Percentiles rank a stretch among this genome's conserved stretches.
Conservation (phyloP, 129 eudicot genomes). For the sunflower (Helianthus annuus) region DNA sequence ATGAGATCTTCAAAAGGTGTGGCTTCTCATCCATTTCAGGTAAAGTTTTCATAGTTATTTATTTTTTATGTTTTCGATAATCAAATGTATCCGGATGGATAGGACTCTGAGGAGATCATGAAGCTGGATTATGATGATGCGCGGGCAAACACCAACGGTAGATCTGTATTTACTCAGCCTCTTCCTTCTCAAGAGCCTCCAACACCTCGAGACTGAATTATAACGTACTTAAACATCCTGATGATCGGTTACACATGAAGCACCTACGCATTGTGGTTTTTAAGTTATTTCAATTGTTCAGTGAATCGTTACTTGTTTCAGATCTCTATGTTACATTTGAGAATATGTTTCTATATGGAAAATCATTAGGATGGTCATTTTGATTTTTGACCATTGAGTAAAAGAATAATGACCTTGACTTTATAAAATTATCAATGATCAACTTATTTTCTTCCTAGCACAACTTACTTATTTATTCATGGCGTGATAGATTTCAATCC, state of each 20-base stretch:
- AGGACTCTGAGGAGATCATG: constrained; percentile 23
- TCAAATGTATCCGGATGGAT: background rate
- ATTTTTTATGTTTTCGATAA: background rate
- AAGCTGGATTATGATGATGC: constrained; percentile 36
- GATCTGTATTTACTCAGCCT: constrained; percentile 23
- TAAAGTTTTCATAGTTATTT: background rate
- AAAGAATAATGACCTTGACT: too few species aligned
- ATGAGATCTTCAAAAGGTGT: constrained; percentile 10
- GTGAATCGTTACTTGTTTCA: constrained; percentile 1
- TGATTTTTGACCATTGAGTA: too few species aligned
- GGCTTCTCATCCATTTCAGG: background rate
- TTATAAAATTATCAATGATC: too few species aligned
- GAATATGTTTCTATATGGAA: too few species aligned
- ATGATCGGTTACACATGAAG: too few species aligned
- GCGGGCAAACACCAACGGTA: constrained; percentile 32
- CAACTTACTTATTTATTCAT: too few species aligned
- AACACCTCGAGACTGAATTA: constrained; percentile 1
- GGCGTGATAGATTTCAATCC: too few species aligned
- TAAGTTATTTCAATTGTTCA: constrained; percentile 9
- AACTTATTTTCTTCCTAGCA: too few species aligned
- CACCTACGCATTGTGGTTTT: too few species aligned
- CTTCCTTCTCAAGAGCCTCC: constrained; percentile 21
- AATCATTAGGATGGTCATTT: too few species aligned
- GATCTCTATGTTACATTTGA: background rate
- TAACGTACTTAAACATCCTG: background rate